Conservation (phyloP, 1,284 basidiomycete genomes). For the Fomitopsis betulina region DNA sequence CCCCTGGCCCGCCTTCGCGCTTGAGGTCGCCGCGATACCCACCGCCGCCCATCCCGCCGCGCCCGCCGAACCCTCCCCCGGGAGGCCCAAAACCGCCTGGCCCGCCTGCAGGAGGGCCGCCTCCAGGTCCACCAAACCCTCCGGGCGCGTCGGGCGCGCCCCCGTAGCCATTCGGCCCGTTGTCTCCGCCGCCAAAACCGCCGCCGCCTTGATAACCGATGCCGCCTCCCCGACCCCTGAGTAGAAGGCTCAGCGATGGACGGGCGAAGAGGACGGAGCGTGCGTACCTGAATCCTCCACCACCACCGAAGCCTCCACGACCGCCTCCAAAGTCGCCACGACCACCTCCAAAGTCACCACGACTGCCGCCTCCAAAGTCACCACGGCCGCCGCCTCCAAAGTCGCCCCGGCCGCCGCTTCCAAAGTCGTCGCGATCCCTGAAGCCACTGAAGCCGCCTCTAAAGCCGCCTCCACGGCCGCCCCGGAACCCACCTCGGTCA, state of each 20-base stretch:
- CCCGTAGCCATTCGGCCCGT: not conserved
- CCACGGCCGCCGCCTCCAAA: constrained; percentile 33
- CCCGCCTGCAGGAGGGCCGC: constrained; percentile 28
- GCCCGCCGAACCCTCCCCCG: constrained; percentile 25
- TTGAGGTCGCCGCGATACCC: constrained; percentile 52
- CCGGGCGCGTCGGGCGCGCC: constrained; percentile 24
- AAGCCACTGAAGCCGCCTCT: constrained; percentile 32
- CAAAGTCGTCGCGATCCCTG: constrained; percentile 37
- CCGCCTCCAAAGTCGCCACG: constrained; percentile 16
- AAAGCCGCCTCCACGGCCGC: constrained; percentile 20
- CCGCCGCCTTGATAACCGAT: constrained; percentile 66
- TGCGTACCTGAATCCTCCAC: constrained; percentile 36
- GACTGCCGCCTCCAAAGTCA: constrained; percentile 28
- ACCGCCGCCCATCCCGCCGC: constrained; percentile 26
- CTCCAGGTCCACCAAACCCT: constrained; percentile 27
- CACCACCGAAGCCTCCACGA: constrained; percentile 16
- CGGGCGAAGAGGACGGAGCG: not conserved
- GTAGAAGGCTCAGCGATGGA: constrained; percentile 12
- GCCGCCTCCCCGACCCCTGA: constrained; percentile 65
- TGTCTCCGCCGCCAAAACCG: constrained; percentile 45
- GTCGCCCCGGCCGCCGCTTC: constrained; percentile 17
- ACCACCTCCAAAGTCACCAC: constrained; percentile 32
- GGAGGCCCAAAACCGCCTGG: constrained; percentile 32
- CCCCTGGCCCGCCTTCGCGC: constrained; percentile 62
- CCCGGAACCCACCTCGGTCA: constrained; percentile 32